Evolutionary conservation across 2,329 filamentous ascomycete species (phyloP).

Genomic region (Pseudopithomyces maydicus): DNA sequence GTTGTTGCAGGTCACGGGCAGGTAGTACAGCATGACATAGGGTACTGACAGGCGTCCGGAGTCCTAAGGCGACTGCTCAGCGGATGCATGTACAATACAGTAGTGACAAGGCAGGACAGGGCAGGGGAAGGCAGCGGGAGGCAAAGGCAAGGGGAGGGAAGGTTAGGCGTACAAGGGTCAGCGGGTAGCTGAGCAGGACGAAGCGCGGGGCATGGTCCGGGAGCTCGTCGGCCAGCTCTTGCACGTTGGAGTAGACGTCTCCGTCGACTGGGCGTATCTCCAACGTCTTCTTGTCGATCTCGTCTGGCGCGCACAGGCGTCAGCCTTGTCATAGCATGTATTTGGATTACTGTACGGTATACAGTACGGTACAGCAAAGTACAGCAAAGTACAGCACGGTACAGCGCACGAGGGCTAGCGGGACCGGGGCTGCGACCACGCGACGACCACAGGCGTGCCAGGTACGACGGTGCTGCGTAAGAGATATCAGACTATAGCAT

Average conservation of each 20-base stretch:
- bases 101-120: too few relatives aligned
- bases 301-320: conserved; percentile 60
- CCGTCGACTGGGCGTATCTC: conserved; percentile 87
- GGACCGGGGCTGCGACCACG: too few relatives aligned
- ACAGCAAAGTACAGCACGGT: too few relatives aligned
- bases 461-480: background rate
- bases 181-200: conserved; percentile 85
- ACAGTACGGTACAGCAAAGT: too few relatives aligned
- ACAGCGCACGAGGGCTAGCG: background rate
- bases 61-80: conserved; percentile 58
- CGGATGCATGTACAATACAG: conserved; percentile 3
- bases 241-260: conserved; percentile 80
- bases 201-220: conserved; percentile 92
- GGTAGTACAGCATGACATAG: conserved; percentile 93
- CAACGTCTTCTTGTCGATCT: conserved; percentile 87
- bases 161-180: conserved; percentile 71
- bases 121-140: too few relatives aligned
- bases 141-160: conserved; percentile 12
- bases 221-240: conserved; percentile 83
- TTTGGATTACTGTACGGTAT: background rate
- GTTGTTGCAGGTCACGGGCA: conserved; percentile 87
- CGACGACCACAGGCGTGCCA: too few relatives aligned
- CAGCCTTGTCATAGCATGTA: conserved; percentile 26
- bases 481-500: conserved; percentile 47
- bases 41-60: conserved; percentile 86